Conservation (phyloP, 495 filamentous ascomycete genomes). For the Aspergillus sclerotioniger region DNA sequence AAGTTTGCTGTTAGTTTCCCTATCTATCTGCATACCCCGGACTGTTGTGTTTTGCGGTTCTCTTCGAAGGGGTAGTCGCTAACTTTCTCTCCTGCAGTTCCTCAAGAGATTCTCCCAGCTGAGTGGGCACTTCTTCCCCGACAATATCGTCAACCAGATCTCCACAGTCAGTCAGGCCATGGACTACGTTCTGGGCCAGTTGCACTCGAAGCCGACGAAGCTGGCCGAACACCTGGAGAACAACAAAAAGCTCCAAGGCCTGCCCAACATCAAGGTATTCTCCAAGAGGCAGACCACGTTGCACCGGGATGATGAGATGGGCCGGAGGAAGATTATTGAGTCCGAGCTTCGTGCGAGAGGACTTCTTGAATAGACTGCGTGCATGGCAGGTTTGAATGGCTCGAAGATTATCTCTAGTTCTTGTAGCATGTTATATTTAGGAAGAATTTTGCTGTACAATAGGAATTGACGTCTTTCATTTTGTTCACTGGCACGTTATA, state of each 20-base stretch:
- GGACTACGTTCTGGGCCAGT: slow-evolving; percentile 39
- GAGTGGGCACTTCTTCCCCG: slow-evolving; percentile 69
- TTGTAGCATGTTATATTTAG: slow-evolving; percentile 21
- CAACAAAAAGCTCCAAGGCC: slow-evolving; percentile 38
- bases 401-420: slow-evolving; percentile 15
- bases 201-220: slow-evolving; percentile 59
- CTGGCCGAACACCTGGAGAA: slow-evolving; percentile 39
- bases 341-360: slow-evolving; percentile 64
- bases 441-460: slow-evolving; percentile 24
- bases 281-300: slow-evolving; percentile 58
- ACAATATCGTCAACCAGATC: slow-evolving; percentile 56
- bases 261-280: slow-evolving; percentile 71
- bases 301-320: slow-evolving; percentile 71
- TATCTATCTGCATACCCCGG: background rate
- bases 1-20: slow-evolving; percentile 69
- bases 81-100: slow-evolving; percentile 47
- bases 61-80: slow-evolving; percentile 1
- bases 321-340: slow-evolving; percentile 83
- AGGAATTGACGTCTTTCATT: slow-evolving; percentile 16
- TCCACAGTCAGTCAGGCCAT: slow-evolving; percentile 56
- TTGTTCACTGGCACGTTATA: slow-evolving; percentile 12
- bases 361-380: slow-evolving; percentile 30
- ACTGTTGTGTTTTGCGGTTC: background rate
- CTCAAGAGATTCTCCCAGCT: slow-evolving; percentile 76
- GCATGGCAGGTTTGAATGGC: background rate